Evolutionary conservation across 495 filamentous ascomycete species (phyloP), one percentile per base, ranked within the genome.

Genomic region (Trichoderma orchidacearum): DNA sequence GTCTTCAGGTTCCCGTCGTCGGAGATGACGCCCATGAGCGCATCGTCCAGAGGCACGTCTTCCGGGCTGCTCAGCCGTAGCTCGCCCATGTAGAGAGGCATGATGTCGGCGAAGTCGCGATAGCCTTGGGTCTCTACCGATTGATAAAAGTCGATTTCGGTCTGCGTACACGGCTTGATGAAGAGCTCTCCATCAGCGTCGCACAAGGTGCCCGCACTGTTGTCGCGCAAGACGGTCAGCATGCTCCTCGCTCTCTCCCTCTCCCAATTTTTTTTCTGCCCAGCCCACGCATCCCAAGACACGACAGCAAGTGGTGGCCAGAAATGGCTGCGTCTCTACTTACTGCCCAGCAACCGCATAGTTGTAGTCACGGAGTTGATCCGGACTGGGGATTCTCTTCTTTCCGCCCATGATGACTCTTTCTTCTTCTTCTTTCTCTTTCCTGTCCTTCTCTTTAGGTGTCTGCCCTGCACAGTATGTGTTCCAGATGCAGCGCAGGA

Each of bases 331-430:
- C n/a, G n/a, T n/a, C n/a, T n/a, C n/a, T n/a, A 85, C 91, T 80
- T 78, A 96, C 91, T 98, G 93, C 73, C 93, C 93, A 55, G 93
- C 93, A 53, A 91, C 90, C 52, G 84, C 88, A 70, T 90, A 79
- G 63, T 86, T 83, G 65, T 86, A 95, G 8, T 82, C 79, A 48
- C 85, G 74, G 45, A 90, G 73, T 68, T 86, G 72, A 55, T 72
- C 64, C 36, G 66, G 68, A n/a, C 66, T 72, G 5, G 78, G 78
- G 30, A 80, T 60, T 53, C 41, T 48, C 41, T 48, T 48, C 21
- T 48, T 48, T 48, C 21, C 41, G 15, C 21, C 41, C 41, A 48
- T 48, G 18, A 4, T n/a, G 4, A n/a, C 12, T 36, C 6, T 15
- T 13, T 4, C 12, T 36, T 36, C 34, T 36, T 36, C 12, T 36